Evolutionary conservation across 176 grass and related monocot species (phyloP), one percentile per base, ranked within the genome.

Genomic region (Triticum urartu): DNA sequence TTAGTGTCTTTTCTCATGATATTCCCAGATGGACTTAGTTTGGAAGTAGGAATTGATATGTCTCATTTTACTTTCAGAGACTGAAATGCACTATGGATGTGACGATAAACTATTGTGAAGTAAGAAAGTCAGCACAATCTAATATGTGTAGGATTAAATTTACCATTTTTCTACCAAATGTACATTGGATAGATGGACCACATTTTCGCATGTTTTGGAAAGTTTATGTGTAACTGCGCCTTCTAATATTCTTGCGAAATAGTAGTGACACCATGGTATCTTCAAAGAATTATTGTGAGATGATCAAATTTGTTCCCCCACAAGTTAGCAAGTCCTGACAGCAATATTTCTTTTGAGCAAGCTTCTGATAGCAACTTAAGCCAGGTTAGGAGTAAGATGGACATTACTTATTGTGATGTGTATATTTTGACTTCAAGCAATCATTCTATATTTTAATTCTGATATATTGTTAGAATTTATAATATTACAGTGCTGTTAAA

Each of bases 211-310:
- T 45, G 8, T 42, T 15, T 28, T 25, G 36, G 6, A 60, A 77
- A 62, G 62, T 81, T 26, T 77, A 28, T n/a, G 4, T 3, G 9
- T 43, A 17, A 32, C 12, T 81, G 21, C 9, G 64, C 7, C 2
- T 82, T 83, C 1, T 67, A 58, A 21, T 14, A 76, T 75, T 39
- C 70, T 62, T 69, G 68, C 59, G 28, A 78, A 84, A 36, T 64
- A 54, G 8, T 22, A 58, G 14, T 32, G 35, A 65, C 1, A 43
- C 9, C 20, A 6, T 85, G 43, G 0, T 38, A 87, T 59, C 34
- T 83, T 79, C 2, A 79, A 72, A 72, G 75, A 22, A 43, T 3
- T 6, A 17, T 38, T 5, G 6, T 61, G 40, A 66, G 45, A 36
- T 77, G 59, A 79, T 67, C 21, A 33, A 83, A 67, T 59, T 25